A percentile compares a stretch with the other conserved stretches of the same genome.
phyloP scores from a whole-genome alignment of 345 rosid genomes.

The Kernera saxatilis region DNA sequence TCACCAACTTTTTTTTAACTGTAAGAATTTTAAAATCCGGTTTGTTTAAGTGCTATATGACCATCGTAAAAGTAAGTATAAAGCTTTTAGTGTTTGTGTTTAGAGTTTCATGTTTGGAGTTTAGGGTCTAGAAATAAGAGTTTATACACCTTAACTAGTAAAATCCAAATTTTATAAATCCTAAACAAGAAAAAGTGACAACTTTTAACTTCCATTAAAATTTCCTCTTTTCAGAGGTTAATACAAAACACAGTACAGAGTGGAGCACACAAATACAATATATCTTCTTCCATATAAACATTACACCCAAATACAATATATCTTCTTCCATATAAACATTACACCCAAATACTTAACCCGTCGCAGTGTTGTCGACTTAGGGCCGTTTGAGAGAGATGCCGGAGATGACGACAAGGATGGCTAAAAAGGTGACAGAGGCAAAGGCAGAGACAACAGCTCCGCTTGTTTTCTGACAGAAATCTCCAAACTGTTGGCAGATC shows the following conservation, averaged over 20 bases:
- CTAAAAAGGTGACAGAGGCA: slow-evolving; percentile 35
- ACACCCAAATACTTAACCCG: slow-evolving; percentile 7
- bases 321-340: not conserved
- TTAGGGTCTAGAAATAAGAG: too few species aligned
- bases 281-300: not conserved
- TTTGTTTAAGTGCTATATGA: too few species aligned
- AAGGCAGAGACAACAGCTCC: slow-evolving; percentile 74
- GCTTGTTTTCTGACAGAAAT: slow-evolving; percentile 59
- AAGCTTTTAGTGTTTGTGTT: too few species aligned
- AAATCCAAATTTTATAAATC: not conserved
- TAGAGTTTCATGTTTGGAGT: too few species aligned
- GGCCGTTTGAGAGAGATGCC: slow-evolving; percentile 42
- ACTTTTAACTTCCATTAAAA: not conserved
- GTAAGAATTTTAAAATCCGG: too few species aligned
- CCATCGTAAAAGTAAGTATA: too few species aligned
- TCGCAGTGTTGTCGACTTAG: not conserved
- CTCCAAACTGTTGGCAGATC: slow-evolving; percentile 64
- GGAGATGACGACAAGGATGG: slow-evolving; percentile 46
- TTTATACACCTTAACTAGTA: not conserved
- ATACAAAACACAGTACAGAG: not conserved
- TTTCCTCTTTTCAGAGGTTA: not conserved
- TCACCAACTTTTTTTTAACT: too few species aligned
- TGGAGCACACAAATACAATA: slow-evolving; percentile 8
- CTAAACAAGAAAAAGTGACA: not conserved
- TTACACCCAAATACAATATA: slow-evolving; percentile 9